phyloP scores from a whole-genome alignment of 352 stramenopile species.

The Pythium rhizo-oryzae region DNA sequence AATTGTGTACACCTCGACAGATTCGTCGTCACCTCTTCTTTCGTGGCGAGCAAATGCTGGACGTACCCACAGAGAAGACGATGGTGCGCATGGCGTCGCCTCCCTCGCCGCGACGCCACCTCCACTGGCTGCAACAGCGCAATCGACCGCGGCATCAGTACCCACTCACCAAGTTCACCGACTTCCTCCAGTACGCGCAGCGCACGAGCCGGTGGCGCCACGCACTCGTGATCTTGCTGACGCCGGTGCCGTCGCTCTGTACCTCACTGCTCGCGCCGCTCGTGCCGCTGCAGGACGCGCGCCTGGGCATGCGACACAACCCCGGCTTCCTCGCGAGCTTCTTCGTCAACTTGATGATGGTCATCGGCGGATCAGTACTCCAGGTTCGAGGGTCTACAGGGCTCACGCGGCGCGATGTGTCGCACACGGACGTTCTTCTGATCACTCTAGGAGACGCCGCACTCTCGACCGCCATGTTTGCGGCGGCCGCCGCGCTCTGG shows the following conservation, averaged over 20 bases:
- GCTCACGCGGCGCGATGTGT: not conserved
- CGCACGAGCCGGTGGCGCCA: not conserved
- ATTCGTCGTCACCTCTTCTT: no score
- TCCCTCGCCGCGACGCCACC: no score
- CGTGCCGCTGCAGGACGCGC: not conserved
- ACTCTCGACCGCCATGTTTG: not conserved
- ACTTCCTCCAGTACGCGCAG: not conserved
- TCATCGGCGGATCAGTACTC: not conserved
- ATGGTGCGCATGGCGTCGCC: no score
- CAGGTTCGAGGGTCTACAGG: not conserved
- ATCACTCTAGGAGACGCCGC: not conserved
- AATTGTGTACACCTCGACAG: no score
- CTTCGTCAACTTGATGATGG: not conserved
- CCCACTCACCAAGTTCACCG: conserved; percentile 8
- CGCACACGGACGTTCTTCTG: not conserved
- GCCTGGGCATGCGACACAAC: not conserved
- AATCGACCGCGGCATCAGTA: not conserved
- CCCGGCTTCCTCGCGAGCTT: not conserved
- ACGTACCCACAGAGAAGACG: no score
- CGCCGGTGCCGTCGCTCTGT: conserved; percentile 5
- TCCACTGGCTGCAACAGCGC: no score
- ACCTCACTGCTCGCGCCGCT: not conserved
- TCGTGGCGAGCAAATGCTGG: no score
- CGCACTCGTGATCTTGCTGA: not conserved
- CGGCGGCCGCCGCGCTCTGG: not conserved